Evolutionary conservation across 495 filamentous ascomycete genomes (phyloP), one percentile per base, ranked within the genome.

Genomic region (Aspergillus carlsbadensis): DNA sequence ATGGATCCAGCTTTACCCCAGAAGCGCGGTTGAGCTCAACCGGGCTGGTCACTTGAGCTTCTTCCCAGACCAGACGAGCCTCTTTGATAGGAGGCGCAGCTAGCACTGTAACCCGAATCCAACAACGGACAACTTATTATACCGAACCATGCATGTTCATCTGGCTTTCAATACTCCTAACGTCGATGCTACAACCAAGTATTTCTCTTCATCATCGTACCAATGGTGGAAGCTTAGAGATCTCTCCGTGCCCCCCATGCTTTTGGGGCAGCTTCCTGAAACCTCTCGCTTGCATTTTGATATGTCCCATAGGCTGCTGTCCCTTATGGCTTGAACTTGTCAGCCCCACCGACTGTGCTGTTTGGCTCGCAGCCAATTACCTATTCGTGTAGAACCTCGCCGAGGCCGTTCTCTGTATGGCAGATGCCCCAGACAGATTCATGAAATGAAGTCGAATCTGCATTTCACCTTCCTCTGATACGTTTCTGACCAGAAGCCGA

Each of bases 331-430:
- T 37, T 37, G 35, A 37, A 15, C 2, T 2, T 37, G 35, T 11
- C 13, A 13, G 3, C 45, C 45, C 45, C 45, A 29, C 45, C 21
- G 45, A 49, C 31, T 49, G 43, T 45, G 43, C 43, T 45, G 45
- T 49, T 29, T 29, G 15, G 11, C 3, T 49, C 17, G 15, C 31
- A 36, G 45, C 31, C 45, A 49, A 36, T 49, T 21, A n/a, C n/a
- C n/a, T n/a, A 49, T 49, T 17, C 26, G 7, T 47, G n/a, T 34
- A n/a, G 42, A 26, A 18, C 6, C 24, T 47, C 26, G 6, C 44
- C 45, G 7, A 49, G 17, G 31, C 7, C 0, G 34, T 17, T 50
- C 18, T 45, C 8, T 45, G 15, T 21, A 36, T 49, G 46, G 36
- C 18, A 37, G 10, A 18, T 29, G 18, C 18, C 20, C 46, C 15